Conservation (phyloP, 768 basidiomycete species). For the Kwoniella mangroviensis region DNA sequence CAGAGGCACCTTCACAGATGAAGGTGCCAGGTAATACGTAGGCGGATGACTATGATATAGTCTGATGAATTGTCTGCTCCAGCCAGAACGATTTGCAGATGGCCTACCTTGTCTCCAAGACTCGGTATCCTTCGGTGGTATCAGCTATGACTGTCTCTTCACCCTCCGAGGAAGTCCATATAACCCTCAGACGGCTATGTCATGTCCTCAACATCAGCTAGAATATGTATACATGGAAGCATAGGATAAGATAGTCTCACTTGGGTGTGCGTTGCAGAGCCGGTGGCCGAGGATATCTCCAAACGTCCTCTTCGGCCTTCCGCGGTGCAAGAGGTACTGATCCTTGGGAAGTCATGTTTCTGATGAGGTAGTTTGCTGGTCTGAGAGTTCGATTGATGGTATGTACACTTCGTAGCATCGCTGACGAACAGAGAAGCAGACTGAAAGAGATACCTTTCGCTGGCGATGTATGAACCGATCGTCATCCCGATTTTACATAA, state of each 20-base stretch:
- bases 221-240: neutral
- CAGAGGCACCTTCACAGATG: slow-evolving; percentile 28
- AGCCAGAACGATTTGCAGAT: neutral
- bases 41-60: slow-evolving; percentile 50
- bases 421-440: neutral
- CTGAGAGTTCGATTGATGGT: neutral
- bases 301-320: slow-evolving; percentile 52
- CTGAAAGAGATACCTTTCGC: too few species aligned
- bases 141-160: slow-evolving; percentile 47
- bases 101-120: slow-evolving; percentile 52
- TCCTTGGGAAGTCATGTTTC: neutral
- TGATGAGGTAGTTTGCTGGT: neutral
- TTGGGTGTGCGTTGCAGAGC: slow-evolving; percentile 41
- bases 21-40: slow-evolving; percentile 54
- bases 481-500: neutral
- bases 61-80: neutral
- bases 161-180: slow-evolving; percentile 37
- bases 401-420: neutral
- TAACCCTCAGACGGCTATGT: slow-evolving; percentile 44
- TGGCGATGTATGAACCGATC: neutral
- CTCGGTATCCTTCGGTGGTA: slow-evolving; percentile 47
- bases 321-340: slow-evolving; percentile 32
- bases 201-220: slow-evolving; percentile 5
- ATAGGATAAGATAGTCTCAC: slow-evolving; percentile 13
- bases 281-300: slow-evolving; percentile 56